These are phyloP conservation scores for Talaromyces thailandensis DNA, from an alignment of 495 filamentous ascomycete species.

Conservation along the genomic window DNA sequence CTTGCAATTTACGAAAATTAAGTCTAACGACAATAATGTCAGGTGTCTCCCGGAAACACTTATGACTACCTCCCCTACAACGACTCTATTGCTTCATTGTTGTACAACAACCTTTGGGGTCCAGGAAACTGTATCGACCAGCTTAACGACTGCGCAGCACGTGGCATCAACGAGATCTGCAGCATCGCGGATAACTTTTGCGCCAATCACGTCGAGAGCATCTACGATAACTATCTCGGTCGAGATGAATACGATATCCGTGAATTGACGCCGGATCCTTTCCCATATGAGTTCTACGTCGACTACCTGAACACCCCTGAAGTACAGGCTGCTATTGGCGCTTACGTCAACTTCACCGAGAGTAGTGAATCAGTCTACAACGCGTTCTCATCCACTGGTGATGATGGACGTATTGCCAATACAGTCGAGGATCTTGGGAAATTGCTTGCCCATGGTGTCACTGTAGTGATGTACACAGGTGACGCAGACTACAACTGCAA, in stretches of 20 bases:
- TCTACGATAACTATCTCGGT: conserved; percentile 41
- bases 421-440: conserved; percentile 41
- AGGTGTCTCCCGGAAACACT: conserved; percentile 42
- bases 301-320: conserved; percentile 49
- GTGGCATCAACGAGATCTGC: conserved; percentile 39
- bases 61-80: conserved; percentile 50
- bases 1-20: not conserved
- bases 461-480: conserved; percentile 47
- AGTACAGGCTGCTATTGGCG: conserved; percentile 51
- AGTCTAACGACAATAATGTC: not conserved
- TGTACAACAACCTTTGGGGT: conserved; percentile 55
- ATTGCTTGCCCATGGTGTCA: conserved; percentile 42
- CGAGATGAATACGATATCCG: conserved; percentile 56
- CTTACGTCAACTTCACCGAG: conserved; percentile 47
- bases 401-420: conserved; percentile 42
- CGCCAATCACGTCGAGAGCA: conserved; percentile 39
- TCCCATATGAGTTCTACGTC: conserved; percentile 48
- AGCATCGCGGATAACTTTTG: conserved; percentile 44
- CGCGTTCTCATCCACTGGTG: conserved; percentile 46
- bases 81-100: conserved; percentile 29
- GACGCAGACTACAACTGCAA: conserved; percentile 61
- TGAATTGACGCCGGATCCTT: conserved; percentile 47
- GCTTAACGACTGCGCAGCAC: conserved; percentile 37
- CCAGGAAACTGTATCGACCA: conserved; percentile 51
- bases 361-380: conserved; percentile 33